These are phyloP conservation scores for Fusarium zealandicum DNA, from an alignment of 2,329 filamentous ascomycete genomes.

Conservation along the genomic window DNA sequence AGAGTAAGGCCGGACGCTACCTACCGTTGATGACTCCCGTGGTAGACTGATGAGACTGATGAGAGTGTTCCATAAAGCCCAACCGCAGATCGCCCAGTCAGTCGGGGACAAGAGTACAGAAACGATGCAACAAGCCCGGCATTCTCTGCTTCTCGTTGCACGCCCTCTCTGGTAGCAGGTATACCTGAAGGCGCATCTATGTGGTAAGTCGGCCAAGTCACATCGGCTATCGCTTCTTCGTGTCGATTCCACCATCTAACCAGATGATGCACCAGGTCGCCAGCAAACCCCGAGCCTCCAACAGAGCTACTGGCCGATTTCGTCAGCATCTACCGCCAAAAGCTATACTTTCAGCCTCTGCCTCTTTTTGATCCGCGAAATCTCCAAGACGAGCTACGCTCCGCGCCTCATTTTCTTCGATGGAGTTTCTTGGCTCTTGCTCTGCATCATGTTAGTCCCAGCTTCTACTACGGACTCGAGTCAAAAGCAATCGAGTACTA, in stretches of 20 bases:
- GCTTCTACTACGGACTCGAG: slow-evolving; percentile 27
- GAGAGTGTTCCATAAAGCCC: too few relatives aligned
- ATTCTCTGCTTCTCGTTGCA: background rate
- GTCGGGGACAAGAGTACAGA: background rate
- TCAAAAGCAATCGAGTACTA: slow-evolving; percentile 36
- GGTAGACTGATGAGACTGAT: too few relatives aligned
- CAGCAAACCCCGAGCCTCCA: slow-evolving; percentile 24
- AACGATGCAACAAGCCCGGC: background rate
- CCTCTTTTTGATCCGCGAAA: slow-evolving; percentile 17
- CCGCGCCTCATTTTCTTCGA: slow-evolving; percentile 30
- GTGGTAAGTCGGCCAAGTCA: background rate
- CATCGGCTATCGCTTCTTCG: fast-evolving
- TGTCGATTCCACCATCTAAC: background rate
- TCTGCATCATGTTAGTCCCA: slow-evolving; percentile 15
- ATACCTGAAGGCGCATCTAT: background rate
- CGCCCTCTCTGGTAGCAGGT: background rate
- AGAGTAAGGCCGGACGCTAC: background rate
- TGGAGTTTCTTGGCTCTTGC: slow-evolving; percentile 31
- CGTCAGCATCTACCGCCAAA: slow-evolving; percentile 20
- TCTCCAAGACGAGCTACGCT: slow-evolving; percentile 10
- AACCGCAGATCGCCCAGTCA: background rate
- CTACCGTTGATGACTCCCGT: background rate
- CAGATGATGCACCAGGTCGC: slow-evolving; percentile 2
- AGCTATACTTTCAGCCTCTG: slow-evolving; percentile 29
- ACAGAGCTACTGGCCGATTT: slow-evolving; percentile 14